These are phyloP conservation scores for Corinectria fuckeliana DNA, from an alignment of 2,329 filamentous ascomycete genomes.

Conservation along the genomic window DNA sequence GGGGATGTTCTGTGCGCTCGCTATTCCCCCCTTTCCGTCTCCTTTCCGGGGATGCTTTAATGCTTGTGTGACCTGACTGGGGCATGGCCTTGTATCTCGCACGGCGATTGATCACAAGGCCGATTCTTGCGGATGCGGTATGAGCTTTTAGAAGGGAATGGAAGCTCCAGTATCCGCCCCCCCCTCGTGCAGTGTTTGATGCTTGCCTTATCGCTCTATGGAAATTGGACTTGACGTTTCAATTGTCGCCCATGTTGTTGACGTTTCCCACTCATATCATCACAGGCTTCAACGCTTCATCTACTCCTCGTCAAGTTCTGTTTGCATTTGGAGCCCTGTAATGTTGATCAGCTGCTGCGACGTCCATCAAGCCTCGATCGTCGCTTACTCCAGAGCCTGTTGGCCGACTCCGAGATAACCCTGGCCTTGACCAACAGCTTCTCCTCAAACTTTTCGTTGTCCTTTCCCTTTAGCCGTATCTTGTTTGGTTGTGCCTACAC, in stretches of 20 bases:
- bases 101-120: not conserved
- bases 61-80: not conserved
- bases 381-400: conserved; percentile 69
- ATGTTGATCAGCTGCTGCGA: conserved; percentile 22
- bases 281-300: not conserved
- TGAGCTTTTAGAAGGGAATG: not conserved
- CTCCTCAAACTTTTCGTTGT: conserved; percentile 65
- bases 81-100: conserved; percentile 2
- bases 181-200: too few species aligned
- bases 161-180: not conserved
- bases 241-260: not conserved
- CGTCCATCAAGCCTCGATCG: not conserved
- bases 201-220: not conserved
- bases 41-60: not conserved
- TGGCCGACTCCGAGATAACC: conserved; percentile 72
- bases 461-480: conserved; percentile 57
- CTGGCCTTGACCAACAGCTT: conserved; percentile 72
- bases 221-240: not conserved
- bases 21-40: not conserved
- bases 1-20: not conserved
- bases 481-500: conserved; percentile 71
- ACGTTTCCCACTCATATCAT: not conserved
- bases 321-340: conserved; percentile 59
- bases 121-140: not conserved
- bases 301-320: conserved; percentile 55